These are phyloP conservation scores for Pontederia paniculata DNA, from an alignment of 176 grass and related monocot genomes.

Conservation along the genomic window DNA sequence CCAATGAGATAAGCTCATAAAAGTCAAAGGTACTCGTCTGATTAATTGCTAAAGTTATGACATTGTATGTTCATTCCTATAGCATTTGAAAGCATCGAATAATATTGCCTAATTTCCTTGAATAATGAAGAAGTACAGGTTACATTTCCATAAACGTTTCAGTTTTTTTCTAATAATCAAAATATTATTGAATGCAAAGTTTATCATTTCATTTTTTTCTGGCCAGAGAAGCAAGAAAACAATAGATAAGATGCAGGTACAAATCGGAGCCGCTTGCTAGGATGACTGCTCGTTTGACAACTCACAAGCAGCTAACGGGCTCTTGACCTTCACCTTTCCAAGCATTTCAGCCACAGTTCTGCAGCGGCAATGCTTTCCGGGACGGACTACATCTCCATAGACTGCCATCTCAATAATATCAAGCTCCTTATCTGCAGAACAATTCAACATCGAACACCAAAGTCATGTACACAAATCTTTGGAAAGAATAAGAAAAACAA, in stretches of 20 bases:
- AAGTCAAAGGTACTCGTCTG: no score
- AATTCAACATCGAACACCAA: not conserved
- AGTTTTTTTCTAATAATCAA: no score
- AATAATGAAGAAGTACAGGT: no score
- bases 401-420: conserved; percentile 94
- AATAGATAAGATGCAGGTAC: not conserved
- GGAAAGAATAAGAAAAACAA: not conserved
- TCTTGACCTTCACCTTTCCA: conserved; percentile 58
- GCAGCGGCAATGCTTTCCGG: conserved; percentile 75
- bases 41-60: no score
- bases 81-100: no score
- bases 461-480: not conserved
- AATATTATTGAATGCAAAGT: no score
- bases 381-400: conserved; percentile 76
- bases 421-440: conserved; percentile 61
- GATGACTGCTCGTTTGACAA: conserved; percentile 41
- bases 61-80: no score
- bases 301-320: conserved; percentile 58
- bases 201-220: not conserved
- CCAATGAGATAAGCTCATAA: no score
- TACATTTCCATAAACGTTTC: no score
- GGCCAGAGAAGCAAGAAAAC: not conserved
- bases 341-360: conserved; percentile 87
- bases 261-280: not conserved
- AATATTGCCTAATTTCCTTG: no score